Evolutionary conservation across 225 moss, liverwort and hornwort genomes (phyloP).

Genomic region (Marchantia paleacea): DNA sequence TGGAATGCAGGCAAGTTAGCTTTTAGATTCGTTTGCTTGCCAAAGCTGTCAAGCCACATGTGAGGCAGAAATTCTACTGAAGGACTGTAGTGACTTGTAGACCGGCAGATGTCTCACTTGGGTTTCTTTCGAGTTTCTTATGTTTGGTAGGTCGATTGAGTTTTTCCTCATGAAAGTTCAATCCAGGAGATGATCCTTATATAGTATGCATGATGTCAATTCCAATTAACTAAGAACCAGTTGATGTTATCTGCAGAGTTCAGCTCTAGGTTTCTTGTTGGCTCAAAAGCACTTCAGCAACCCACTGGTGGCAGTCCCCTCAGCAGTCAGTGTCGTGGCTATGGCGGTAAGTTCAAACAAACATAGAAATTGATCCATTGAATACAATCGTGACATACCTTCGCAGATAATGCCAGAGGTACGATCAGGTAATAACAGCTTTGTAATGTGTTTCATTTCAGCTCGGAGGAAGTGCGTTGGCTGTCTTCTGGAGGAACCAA

Average conservation of each 20-base stretch:
- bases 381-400: not conserved
- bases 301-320: constrained; percentile 96
- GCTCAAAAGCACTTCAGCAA: constrained; percentile 99
- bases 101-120: not conserved
- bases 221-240: not conserved
- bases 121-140: not conserved
- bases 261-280: constrained; percentile 88
- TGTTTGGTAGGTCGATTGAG: not conserved
- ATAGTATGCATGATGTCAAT: no score
- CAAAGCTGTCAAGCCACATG: not conserved
- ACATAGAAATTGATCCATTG: not conserved
- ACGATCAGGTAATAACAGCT: not conserved
- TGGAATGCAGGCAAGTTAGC: constrained; percentile 65
- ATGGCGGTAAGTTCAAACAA: constrained; percentile 56
- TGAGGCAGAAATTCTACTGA: not conserved
- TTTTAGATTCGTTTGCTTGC: not conserved
- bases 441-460: constrained; percentile 8
- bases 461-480: constrained; percentile 86
- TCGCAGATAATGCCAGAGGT: not conserved
- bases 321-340: constrained; percentile 97
- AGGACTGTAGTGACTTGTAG: not conserved
- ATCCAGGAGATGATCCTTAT: no score
- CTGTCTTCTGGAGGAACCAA: constrained; percentile 92
- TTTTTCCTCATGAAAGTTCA: no score
- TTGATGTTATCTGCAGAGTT: constrained; percentile 55